Evolutionary conservation across 768 basidiomycete genomes (phyloP).

Genomic region (Nevesoporus exiguus): DNA sequence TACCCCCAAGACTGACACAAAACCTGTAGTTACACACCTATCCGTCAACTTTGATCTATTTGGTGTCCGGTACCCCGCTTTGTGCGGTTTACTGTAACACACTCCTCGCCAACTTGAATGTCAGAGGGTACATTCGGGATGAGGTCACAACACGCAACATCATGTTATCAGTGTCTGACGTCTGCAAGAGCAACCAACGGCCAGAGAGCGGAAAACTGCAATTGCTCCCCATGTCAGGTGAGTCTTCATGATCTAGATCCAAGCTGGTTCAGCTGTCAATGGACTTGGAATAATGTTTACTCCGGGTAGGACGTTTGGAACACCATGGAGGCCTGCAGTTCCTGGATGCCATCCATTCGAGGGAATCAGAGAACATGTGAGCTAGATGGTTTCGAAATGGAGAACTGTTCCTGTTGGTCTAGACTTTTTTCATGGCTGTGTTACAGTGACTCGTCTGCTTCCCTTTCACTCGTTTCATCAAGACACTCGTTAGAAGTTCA

Average conservation of each 20-base stretch:
- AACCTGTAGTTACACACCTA: not conserved
- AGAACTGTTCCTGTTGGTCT: not conserved
- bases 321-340: not conserved
- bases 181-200: not conserved
- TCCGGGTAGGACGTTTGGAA: not conserved
- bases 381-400: not conserved
- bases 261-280: not conserved
- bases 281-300: not conserved
- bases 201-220: not conserved
- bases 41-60: not conserved
- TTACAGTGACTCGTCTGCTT: not conserved
- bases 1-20: not conserved
- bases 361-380: not conserved
- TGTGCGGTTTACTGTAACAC: slow-evolving; percentile 4
- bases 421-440: not conserved
- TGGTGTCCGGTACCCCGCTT: not conserved
- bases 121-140: not conserved
- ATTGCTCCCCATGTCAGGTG: not conserved
- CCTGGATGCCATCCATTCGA: not conserved
- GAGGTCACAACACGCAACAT: not conserved
- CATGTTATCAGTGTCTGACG: not conserved
- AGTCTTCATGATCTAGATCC: not conserved
- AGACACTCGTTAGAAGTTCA: no score
- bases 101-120: slow-evolving; percentile 4
- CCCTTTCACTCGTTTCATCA: not conserved